phyloP scores from a whole-genome alignment of 169 alveolate genomes.

The Plasmodium vivax region DNA sequence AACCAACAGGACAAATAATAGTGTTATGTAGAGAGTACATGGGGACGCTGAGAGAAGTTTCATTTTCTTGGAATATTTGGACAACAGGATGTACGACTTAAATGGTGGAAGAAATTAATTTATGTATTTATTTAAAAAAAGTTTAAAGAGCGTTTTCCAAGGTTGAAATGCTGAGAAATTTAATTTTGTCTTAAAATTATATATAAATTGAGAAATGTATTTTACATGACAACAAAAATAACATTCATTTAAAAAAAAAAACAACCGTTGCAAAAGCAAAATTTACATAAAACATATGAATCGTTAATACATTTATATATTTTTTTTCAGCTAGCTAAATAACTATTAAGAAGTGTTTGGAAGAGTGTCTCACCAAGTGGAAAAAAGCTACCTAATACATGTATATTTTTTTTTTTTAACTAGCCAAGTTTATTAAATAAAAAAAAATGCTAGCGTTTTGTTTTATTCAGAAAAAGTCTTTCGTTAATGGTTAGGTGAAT shows the following conservation, averaged over 20 bases:
- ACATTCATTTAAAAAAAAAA: conserved; percentile 1
- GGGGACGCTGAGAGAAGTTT: background rate
- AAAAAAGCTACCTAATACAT: background rate
- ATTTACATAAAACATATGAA: background rate
- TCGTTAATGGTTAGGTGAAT: background rate
- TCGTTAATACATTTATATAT: background rate
- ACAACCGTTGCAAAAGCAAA: conserved; percentile 2
- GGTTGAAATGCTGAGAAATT: background rate
- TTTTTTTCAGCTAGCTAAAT: conserved; percentile 27
- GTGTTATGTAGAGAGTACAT: conserved; percentile 1
- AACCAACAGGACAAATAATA: conserved; percentile 9
- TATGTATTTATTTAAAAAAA: conserved; percentile 11
- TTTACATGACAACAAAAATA: background rate
- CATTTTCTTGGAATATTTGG: conserved; percentile 34
- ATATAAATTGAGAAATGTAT: background rate
- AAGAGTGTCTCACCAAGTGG: background rate
- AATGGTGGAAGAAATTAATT: background rate
- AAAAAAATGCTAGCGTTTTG: conserved; percentile 13
- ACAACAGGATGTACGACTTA: conserved; percentile 6
- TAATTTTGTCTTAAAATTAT: conserved; percentile 7
- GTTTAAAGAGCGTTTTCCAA: background rate
- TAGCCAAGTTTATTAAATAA: background rate
- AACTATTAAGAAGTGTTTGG: background rate
- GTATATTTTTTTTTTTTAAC: background rate
- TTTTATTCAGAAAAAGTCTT: background rate